Conservation (phyloP, 345 rosid species). For the Citrus cavaleriei region DNA sequence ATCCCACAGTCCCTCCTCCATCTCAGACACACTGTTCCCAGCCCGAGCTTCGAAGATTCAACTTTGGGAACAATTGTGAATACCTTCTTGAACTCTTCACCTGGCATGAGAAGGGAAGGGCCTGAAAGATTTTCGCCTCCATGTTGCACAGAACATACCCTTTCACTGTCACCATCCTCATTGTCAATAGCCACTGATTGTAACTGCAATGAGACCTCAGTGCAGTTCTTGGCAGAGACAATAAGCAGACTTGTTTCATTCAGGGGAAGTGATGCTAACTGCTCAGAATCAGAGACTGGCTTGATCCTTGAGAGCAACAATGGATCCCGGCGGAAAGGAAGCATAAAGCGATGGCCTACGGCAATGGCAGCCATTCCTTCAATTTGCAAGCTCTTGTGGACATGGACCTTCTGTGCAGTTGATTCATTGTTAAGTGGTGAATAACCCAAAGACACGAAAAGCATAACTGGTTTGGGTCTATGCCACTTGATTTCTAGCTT, state of each 20-base stretch:
- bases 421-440: constrained; percentile 49
- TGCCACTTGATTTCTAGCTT: constrained; percentile 88
- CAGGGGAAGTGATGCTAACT: constrained; percentile 54
- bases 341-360: constrained; percentile 59
- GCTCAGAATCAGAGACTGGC: constrained; percentile 48
- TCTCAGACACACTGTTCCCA: constrained; percentile 61
- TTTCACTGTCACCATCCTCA: constrained; percentile 43
- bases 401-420: constrained; percentile 62
- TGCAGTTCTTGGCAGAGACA: constrained; percentile 72
- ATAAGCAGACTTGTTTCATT: constrained; percentile 62
- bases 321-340: constrained; percentile 72
- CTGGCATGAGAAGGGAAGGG: constrained; percentile 57
- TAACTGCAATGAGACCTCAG: constrained; percentile 70
- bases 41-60: constrained; percentile 43
- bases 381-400: constrained; percentile 91
- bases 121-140: constrained; percentile 40
- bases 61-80: constrained; percentile 57
- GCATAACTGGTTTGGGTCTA: constrained; percentile 81
- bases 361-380: constrained; percentile 74
- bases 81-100: constrained; percentile 85
- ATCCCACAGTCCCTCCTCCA: constrained; percentile 60
- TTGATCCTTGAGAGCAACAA: constrained; percentile 68
- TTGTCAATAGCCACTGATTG: constrained; percentile 57
- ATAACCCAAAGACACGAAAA: constrained; percentile 85
- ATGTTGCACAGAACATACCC: constrained; percentile 45